Percentiles rank a stretch among this genome's conserved stretches.
These are phyloP conservation scores for Kwoniella europaea DNA, from an alignment of 768 basidiomycete genomes.

Conservation along the genomic window DNA sequence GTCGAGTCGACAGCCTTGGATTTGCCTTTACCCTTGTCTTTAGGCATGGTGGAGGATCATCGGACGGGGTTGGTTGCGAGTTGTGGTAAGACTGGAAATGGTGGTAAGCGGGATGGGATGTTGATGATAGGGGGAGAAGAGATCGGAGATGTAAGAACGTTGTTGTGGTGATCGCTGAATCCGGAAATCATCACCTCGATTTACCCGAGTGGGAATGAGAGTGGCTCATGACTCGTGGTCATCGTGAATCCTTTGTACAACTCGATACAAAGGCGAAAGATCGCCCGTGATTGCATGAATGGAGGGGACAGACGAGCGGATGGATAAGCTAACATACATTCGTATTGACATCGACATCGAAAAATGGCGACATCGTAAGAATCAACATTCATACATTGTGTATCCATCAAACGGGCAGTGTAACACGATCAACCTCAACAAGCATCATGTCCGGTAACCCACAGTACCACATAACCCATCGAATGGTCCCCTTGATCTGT, in stretches of 20 bases:
- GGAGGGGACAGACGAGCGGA: neutral
- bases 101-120: neutral
- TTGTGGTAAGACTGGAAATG: neutral
- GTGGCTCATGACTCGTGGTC: neutral
- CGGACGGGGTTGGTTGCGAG: neutral
- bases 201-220: neutral
- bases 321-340: neutral
- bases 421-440: conserved; percentile 2
- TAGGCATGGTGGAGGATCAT: conserved; percentile 8
- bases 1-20: conserved; percentile 1
- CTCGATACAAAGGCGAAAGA: neutral
- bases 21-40: conserved; percentile 26
- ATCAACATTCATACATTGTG: too few species aligned
- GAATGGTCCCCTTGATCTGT: conserved; percentile 52
- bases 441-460: conserved; percentile 35
- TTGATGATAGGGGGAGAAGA: neutral
- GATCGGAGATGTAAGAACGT: too few species aligned
- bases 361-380: too few species aligned
- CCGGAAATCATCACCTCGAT: too few species aligned
- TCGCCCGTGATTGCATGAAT: neutral
- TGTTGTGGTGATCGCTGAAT: too few species aligned
- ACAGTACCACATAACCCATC: conserved; percentile 44
- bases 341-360: too few species aligned
- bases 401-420: too few species aligned
- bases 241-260: neutral